Conservation (phyloP, 768 basidiomycete genomes). For the Hygrocybe coccinea region DNA sequence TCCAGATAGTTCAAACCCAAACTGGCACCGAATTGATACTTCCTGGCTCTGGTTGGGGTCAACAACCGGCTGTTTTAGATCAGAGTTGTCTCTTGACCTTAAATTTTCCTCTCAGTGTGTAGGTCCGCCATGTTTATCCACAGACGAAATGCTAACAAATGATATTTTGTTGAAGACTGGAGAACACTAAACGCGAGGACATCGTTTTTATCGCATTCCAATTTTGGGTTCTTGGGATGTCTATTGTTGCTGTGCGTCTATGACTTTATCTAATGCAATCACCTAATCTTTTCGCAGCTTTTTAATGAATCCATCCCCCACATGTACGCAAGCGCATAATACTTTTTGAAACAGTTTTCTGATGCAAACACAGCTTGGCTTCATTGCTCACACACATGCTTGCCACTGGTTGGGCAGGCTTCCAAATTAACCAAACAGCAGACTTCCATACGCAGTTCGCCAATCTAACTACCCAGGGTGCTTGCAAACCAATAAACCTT, state of each 20-base stretch:
- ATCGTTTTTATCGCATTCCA: conserved; percentile 74
- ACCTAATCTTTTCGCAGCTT: conserved; percentile 16
- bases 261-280: neutral
- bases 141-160: neutral
- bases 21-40: conserved; percentile 1
- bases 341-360: neutral
- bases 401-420: conserved; percentile 68
- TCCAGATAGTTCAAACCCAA: neutral
- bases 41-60: neutral
- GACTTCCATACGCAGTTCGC: conserved; percentile 54
- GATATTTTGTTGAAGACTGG: conserved; percentile 41
- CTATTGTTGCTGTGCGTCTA: conserved; percentile 49
- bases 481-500: conserved; percentile 52
- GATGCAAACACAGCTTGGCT: conserved; percentile 39
- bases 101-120: conserved; percentile 69
- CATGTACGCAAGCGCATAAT: conserved; percentile 27
- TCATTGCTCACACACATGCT: conserved; percentile 68
- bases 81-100: conserved; percentile 53
- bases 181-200: conserved; percentile 73
- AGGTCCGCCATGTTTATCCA: conserved; percentile 23
- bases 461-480: conserved; percentile 55
- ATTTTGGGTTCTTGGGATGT: conserved; percentile 77
- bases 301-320: conserved; percentile 80
- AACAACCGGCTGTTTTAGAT: conserved; percentile 34
- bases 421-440: conserved; percentile 59